Percentiles rank a stretch among this genome's conserved stretches.
Conservation (phyloP, 1,139 yeast genomes). For the Saccharomyces hybrid region DNA sequence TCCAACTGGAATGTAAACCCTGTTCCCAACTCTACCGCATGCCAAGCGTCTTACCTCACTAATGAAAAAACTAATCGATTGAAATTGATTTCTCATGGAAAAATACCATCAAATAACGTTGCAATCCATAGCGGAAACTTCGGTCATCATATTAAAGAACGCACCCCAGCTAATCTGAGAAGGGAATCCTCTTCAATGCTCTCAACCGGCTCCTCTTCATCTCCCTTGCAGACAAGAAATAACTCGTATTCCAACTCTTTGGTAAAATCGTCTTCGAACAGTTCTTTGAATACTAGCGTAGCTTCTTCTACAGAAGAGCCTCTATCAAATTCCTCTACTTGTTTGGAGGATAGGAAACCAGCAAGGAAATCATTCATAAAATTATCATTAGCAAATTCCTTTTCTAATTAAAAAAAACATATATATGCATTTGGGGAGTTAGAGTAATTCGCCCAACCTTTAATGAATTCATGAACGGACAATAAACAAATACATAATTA, state of each 20-base stretch:
- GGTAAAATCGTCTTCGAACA: neutral
- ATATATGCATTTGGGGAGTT: neutral
- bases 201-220: neutral
- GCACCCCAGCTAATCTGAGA: neutral
- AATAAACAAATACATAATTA: neutral
- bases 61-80: neutral
- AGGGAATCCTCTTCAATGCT: neutral
- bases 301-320: neutral
- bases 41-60: neutral
- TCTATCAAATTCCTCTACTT: neutral
- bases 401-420: slow-evolving; percentile 9
- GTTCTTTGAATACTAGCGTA: neutral
- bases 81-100: neutral
- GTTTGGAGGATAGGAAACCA: neutral
- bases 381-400: slow-evolving; percentile 21
- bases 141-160: neutral
- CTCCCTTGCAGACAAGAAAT: neutral
- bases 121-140: neutral
- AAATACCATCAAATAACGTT: neutral
- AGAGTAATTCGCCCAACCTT: neutral
- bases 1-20: neutral
- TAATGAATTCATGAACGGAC: slow-evolving; percentile 1
- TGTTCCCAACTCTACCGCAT: neutral
- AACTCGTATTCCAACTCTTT: slow-evolving; percentile 3
- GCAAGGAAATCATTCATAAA: slow-evolving; percentile 24